Evolutionary conservation across 306 rosid genomes (phyloP), one percentile per base, ranked within the genome.

Genomic region (Pterocarpus santalinus): DNA sequence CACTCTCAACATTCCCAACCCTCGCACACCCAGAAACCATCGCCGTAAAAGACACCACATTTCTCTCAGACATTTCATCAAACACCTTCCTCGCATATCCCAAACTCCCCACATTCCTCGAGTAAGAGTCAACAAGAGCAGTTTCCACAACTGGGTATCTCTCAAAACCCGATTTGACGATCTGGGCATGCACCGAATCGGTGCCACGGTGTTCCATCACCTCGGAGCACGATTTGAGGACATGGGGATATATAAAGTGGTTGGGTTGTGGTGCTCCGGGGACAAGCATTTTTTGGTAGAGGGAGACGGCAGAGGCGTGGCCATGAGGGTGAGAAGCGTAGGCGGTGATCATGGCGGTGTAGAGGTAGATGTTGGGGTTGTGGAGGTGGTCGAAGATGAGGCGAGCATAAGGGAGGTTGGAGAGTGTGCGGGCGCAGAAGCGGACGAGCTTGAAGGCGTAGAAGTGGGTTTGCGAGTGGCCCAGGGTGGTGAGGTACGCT

Each of bases 391-490:
- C 80, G 81, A 94, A 94, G 56, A 92, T 81, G 75, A 57, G 79
- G 47, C 91, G 92, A 35, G 95, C 91, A 52, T 94, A 86, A 73
- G 65, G 73, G 32, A 90, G 88, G 67, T 91, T 81, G 52, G 88
- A 72, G 72, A 91, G 94, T 10, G 88, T 36, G 33, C 82, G 79
- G 46, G 87, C 74, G 53, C 84, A 86, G 88, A 87, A 90, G 65
- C 97, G 94, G 72, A 94, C 65, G 35, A 94, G 95, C 77, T 94
- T 90, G 83, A 92, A 92, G 47, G 92, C 91, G 74, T 81, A 92
- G 80, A 92, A 85, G 66, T 92, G 89, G n/a, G 92, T 86, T 69
- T 89, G 97, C 67, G 89, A 63, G 62, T 90, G 93, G 35, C 94
- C 97, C 0, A 89, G 81, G 4, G 87, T 67, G 39, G 71, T 84